Conservation (phyloP, 345 rosid species). For the Populus davidiana region DNA sequence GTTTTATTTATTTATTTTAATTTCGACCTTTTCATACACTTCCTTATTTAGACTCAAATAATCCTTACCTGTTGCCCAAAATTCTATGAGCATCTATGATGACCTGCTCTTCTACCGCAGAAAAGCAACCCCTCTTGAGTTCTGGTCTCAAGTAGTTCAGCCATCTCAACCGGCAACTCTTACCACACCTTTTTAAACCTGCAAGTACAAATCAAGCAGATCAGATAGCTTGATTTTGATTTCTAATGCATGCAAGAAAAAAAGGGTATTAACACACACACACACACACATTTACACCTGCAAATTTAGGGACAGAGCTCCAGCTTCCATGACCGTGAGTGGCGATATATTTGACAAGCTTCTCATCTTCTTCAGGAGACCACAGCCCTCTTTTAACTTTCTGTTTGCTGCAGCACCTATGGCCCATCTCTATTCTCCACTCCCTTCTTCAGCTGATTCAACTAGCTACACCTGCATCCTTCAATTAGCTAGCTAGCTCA, state of each 20-base stretch:
- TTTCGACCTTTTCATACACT: neutral
- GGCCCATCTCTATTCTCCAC: constrained; percentile 39
- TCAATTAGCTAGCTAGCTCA: neutral
- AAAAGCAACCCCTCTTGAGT: constrained; percentile 22
- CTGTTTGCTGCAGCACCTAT: constrained; percentile 66
- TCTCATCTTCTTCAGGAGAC: constrained; percentile 80
- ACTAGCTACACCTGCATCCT: neutral
- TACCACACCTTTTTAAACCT: constrained; percentile 27
- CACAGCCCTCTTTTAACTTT: constrained; percentile 73
- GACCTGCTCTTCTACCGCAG: constrained; percentile 21
- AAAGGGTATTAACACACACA: neutral
- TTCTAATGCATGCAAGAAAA: neutral
- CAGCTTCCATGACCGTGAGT: constrained; percentile 68
- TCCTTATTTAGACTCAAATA: neutral
- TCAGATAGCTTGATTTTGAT: neutral
- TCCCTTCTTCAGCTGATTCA: neutral
- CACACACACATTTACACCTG: constrained; percentile 31
- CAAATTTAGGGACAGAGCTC: constrained; percentile 78
- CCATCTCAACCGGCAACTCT: constrained; percentile 29
- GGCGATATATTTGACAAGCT: constrained; percentile 56
- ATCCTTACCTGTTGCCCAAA: constrained; percentile 26
- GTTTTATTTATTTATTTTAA: neutral
- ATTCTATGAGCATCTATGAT: constrained; percentile 28
- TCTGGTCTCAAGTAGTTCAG: constrained; percentile 28
- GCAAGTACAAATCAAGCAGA: neutral